A percentile compares a stretch with the other conserved stretches of the same genome.
These are phyloP conservation scores for Avena atlantica DNA, from an alignment of 176 grass and related monocot genomes.

Conservation along the genomic window DNA sequence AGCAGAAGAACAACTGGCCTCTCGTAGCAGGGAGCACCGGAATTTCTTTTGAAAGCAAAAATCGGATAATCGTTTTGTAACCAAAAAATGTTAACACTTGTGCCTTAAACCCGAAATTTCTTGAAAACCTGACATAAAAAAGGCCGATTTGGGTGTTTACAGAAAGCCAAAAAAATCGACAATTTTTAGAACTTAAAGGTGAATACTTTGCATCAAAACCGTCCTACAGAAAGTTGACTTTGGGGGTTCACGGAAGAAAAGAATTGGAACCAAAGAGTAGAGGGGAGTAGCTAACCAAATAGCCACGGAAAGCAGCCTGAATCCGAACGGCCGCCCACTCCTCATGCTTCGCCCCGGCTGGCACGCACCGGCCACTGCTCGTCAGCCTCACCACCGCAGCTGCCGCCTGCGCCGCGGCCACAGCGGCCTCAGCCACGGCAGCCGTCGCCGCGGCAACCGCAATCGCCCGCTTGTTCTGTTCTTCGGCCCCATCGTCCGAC, in stretches of 20 bases:
- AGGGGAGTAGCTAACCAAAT: conserved; percentile 65
- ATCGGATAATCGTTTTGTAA: background rate
- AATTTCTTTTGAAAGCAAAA: background rate
- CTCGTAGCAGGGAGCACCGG: background rate
- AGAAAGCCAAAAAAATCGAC: background rate
- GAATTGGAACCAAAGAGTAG: background rate
- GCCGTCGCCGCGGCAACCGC: conserved; percentile 89
- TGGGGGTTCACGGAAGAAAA: background rate
- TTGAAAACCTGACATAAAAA: background rate
- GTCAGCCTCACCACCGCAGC: conserved; percentile 84
- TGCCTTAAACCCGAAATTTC: background rate
- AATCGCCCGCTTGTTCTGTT: conserved; percentile 91
- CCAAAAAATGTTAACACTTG: background rate
- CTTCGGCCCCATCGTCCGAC: conserved; percentile 45
- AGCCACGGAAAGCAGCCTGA: conserved; percentile 87
- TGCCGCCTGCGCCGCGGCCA: conserved; percentile 80
- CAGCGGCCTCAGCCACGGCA: conserved; percentile 81
- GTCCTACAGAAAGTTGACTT: background rate
- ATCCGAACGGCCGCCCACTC: conserved; percentile 79
- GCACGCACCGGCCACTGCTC: conserved; percentile 59
- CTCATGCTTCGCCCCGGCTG: conserved; percentile 47
- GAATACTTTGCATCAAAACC: background rate
- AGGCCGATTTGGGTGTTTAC: background rate
- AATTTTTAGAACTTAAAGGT: background rate
- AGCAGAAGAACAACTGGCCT: conserved; percentile 9